phyloP scores from a whole-genome alignment of 441 rosid genomes.

The Isatis lusitanica region DNA sequence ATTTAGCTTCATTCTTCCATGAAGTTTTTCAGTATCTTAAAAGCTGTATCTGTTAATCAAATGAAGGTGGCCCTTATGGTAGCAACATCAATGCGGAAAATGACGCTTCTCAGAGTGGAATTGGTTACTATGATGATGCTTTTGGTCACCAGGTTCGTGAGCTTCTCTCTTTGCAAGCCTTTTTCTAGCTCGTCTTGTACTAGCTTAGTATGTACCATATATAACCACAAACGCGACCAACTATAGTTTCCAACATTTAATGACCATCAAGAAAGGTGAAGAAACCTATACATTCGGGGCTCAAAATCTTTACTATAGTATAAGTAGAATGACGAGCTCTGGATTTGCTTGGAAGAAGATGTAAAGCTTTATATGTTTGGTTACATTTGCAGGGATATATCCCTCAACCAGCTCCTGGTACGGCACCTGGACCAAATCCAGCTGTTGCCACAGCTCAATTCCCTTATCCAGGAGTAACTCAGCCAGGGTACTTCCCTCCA shows the following conservation, averaged over 20 bases:
- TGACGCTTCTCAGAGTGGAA: constrained; percentile 53
- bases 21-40: not conserved
- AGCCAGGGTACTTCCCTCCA: constrained; percentile 52
- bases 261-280: not conserved
- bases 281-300: not conserved
- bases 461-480: constrained; percentile 50
- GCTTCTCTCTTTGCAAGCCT: constrained; percentile 21
- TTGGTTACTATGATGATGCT: constrained; percentile 55
- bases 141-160: constrained; percentile 64
- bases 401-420: constrained; percentile 38
- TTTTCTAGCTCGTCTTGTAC: not conserved
- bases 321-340: not conserved
- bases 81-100: constrained; percentile 46
- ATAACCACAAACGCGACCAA: not conserved
- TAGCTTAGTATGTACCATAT: not conserved
- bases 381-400: constrained; percentile 47
- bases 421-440: constrained; percentile 41
- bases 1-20: not conserved
- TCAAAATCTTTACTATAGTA: not conserved
- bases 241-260: not conserved
- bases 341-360: not conserved
- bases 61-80: constrained; percentile 60
- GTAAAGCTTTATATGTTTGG: not conserved
- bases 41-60: constrained; percentile 28
- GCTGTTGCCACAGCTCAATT: constrained; percentile 34